phyloP scores from a whole-genome alignment of 345 rosid genomes.

The Salix purpurea region DNA sequence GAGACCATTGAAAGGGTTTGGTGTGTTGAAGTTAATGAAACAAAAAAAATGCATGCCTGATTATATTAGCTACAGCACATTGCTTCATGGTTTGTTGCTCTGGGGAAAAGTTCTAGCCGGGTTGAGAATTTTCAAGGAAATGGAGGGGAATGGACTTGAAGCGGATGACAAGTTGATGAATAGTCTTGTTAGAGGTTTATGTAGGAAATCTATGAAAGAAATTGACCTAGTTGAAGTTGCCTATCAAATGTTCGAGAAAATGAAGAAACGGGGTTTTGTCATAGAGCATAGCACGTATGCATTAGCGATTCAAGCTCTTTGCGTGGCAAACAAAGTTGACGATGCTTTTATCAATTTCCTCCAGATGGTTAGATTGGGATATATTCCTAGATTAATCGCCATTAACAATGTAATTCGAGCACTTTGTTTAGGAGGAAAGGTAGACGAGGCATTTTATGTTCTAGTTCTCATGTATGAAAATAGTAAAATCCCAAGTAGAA shows the following conservation, averaged over 20 bases:
- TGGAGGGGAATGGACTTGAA: conserved; percentile 39
- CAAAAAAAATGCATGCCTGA: conserved; percentile 46
- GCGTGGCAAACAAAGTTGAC: conserved; percentile 29
- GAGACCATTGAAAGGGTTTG: conserved; percentile 42
- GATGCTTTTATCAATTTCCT: conserved; percentile 34
- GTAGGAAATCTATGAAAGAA: conserved; percentile 35
- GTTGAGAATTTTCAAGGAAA: conserved; percentile 35
- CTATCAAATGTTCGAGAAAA: conserved; percentile 42
- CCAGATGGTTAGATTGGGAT: conserved; percentile 32
- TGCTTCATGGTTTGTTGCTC: conserved; percentile 46
- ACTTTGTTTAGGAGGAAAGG: conserved; percentile 36
- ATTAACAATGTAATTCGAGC: conserved; percentile 39
- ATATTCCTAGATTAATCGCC: conserved; percentile 33
- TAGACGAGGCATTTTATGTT: conserved; percentile 37
- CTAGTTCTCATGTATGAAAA: conserved; percentile 35
- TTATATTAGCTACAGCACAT: conserved; percentile 44
- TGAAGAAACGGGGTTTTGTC: conserved; percentile 17
- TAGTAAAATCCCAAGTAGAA: conserved; percentile 28
- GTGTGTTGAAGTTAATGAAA: conserved; percentile 51
- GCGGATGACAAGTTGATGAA: conserved; percentile 39
- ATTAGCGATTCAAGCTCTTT: conserved; percentile 34
- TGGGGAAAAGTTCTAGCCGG: conserved; percentile 47
- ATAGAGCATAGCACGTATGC: conserved; percentile 24
- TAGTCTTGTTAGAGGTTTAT: conserved; percentile 40
- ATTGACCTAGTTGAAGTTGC: conserved; percentile 36